phyloP scores from a whole-genome alignment of 164 flowering plant species.

The Liriodendron chinense region DNA sequence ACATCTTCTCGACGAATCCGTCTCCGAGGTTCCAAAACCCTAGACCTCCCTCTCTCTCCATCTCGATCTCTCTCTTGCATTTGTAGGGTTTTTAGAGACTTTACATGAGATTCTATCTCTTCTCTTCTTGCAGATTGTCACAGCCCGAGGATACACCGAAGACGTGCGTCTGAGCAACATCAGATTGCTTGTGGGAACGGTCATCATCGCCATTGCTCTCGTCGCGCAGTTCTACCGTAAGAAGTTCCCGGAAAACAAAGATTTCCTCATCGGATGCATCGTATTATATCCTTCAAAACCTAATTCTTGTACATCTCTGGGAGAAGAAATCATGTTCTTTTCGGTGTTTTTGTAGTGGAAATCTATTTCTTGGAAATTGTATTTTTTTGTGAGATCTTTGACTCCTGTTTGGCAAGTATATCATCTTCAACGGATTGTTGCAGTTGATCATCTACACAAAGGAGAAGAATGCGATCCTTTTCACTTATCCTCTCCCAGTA shows the following conservation, averaged over 20 bases:
- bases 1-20: constrained; percentile 82
- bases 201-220: constrained; percentile 70
- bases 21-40: constrained; percentile 55
- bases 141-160: constrained; percentile 65
- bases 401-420: constrained; percentile 56
- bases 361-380: constrained; percentile 23
- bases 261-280: constrained; percentile 79
- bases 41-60: constrained; percentile 5
- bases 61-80: background rate
- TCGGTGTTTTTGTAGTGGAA: background rate
- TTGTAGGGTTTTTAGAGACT: background rate
- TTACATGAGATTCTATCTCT: background rate
- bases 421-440: constrained; percentile 56
- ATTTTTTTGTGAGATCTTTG: constrained; percentile 34
- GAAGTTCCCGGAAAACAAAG: constrained; percentile 82
- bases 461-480: constrained; percentile 85
- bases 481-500: constrained; percentile 79
- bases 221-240: constrained; percentile 87
- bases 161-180: constrained; percentile 81
- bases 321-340: background rate
- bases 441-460: constrained; percentile 74
- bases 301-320: background rate
- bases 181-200: constrained; percentile 57
- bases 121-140: constrained; percentile 52
- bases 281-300: constrained; percentile 65